Evolutionary conservation across 805 yeast genomes (phyloP).

Genomic region (Ogataea haglerorum): DNA sequence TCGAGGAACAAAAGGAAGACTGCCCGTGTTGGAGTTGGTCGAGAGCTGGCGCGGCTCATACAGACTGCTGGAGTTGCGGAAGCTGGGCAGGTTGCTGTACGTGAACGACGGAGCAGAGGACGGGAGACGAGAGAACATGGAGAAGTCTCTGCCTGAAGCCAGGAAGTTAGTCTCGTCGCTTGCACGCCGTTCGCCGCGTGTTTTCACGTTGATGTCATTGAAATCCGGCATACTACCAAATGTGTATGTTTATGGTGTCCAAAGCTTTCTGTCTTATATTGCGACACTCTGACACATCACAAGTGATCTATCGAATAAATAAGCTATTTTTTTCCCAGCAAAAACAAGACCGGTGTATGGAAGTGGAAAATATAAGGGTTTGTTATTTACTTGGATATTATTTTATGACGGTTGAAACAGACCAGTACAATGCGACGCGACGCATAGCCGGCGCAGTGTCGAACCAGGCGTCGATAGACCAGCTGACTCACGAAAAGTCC

Average conservation of each 20-base stretch:
- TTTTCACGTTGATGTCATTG: constrained; percentile 8
- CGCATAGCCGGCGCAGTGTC: constrained; percentile 4
- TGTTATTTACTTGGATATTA: neutral
- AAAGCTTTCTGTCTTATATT: constrained; percentile 4
- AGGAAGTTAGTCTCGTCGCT: constrained; percentile 5
- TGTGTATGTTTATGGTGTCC: neutral
- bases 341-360: neutral
- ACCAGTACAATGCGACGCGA: constrained; percentile 4
- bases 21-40: constrained; percentile 6
- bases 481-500: neutral
- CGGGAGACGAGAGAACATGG: constrained; percentile 13
- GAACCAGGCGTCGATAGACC: neutral
- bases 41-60: constrained; percentile 14
- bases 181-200: constrained; percentile 3
- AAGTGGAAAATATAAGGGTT: neutral
- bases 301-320: constrained; percentile 6
- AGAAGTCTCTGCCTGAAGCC: constrained; percentile 10
- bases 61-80: constrained; percentile 10
- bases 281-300: constrained; percentile 6
- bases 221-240: constrained; percentile 10
- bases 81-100: constrained; percentile 19
- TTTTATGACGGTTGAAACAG: constrained; percentile 8
- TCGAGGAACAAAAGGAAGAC: constrained; percentile 20
- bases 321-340: constrained; percentile 1
- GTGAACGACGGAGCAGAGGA: constrained; percentile 16